Percentiles rank a stretch among this genome's conserved stretches.
These are phyloP conservation scores for Hypoxylon sp. DNA, from an alignment of 2,329 filamentous ascomycete genomes.

Conservation along the genomic window DNA sequence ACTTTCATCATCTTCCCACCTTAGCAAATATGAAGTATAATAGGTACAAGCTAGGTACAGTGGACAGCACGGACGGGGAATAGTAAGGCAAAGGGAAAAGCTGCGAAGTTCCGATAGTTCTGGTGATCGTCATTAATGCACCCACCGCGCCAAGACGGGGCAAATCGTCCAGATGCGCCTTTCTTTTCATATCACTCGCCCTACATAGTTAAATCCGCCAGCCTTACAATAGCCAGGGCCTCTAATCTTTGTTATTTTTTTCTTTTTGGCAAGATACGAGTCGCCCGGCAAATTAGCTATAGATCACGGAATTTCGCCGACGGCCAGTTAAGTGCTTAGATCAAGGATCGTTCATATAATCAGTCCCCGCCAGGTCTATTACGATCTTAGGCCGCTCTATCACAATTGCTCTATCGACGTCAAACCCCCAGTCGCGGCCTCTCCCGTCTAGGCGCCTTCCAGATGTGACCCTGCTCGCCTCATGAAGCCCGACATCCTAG, in stretches of 20 bases:
- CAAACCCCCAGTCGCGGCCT: background rate
- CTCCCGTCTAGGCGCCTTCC: slow-evolving; percentile 25
- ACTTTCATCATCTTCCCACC: slow-evolving; percentile 7
- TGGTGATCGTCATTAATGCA: slow-evolving; percentile 52
- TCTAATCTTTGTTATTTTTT: background rate
- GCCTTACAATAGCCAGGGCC: background rate
- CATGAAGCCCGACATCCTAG: slow-evolving; percentile 29
- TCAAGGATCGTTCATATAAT: background rate
- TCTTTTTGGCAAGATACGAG: background rate
- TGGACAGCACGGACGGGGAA: slow-evolving; percentile 17
- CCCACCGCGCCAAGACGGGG: slow-evolving; percentile 45
- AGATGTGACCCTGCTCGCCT: slow-evolving; percentile 15
- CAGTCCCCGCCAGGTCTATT: slow-evolving; percentile 2
- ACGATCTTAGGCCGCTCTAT: slow-evolving; percentile 12
- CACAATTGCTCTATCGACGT: slow-evolving; percentile 10
- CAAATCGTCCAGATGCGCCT: slow-evolving; percentile 8
- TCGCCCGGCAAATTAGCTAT: slow-evolving; percentile 1
- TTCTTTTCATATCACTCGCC: slow-evolving; percentile 11
- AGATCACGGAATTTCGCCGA: background rate
- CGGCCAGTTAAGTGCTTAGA: background rate
- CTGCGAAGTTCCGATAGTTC: slow-evolving; percentile 52
- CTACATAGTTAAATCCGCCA: background rate
- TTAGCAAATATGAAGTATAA: slow-evolving; percentile 1
- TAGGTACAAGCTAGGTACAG: slow-evolving; percentile 36
- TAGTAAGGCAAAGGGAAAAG: slow-evolving; percentile 23